Evolutionary conservation across 805 yeast genomes (phyloP), one percentile per base, ranked within the genome.

Genomic region (Sugiyamaella valdiviana): DNA sequence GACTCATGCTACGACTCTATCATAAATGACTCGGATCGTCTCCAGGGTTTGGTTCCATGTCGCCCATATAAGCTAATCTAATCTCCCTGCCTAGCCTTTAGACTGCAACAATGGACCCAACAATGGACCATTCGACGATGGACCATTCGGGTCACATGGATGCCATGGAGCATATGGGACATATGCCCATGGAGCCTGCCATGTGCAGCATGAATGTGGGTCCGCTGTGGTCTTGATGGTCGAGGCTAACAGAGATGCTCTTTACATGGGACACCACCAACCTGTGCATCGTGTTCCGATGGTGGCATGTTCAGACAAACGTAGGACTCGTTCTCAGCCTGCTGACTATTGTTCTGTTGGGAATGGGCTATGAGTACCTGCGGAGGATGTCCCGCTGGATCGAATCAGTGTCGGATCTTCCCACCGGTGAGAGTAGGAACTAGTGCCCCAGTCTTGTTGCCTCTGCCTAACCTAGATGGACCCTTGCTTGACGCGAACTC

Each of bases 211-310:
- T 56, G 59, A 56, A 54, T 35, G 58, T 54, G 51, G 15, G 56
- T 36, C 7, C 29, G n/a, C n/a, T 12, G n/a, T 12, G 5, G 38
- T 20, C 40, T n/a, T 16, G 14, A n/a, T 10, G 40, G 35, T 7
- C 22, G 14, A 6, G 23, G 20, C 23, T 15, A 35, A 32, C 23
- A 22, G 20, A 63, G 62, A 86, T 85, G 93, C 57, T 83, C 6
- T 83, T 86, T 62, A 84, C 89, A 5, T 86, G 93, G 90, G 79
- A 80, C 52, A 82, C 84, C 67, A 68, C 75, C 45, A 77, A 85
- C 61, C 73, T 85, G 5, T 86, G 95, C 62, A 77, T 86, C 7
- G 75, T 86, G 7, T 83, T 83, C 63, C 66, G 70, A 49, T 82
- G 90, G 85, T 86, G 95, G 95, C 91, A 83, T 56, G 76, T 86